Evolutionary conservation across 768 basidiomycete genomes (phyloP).

Genomic region (Russula lepida): DNA sequence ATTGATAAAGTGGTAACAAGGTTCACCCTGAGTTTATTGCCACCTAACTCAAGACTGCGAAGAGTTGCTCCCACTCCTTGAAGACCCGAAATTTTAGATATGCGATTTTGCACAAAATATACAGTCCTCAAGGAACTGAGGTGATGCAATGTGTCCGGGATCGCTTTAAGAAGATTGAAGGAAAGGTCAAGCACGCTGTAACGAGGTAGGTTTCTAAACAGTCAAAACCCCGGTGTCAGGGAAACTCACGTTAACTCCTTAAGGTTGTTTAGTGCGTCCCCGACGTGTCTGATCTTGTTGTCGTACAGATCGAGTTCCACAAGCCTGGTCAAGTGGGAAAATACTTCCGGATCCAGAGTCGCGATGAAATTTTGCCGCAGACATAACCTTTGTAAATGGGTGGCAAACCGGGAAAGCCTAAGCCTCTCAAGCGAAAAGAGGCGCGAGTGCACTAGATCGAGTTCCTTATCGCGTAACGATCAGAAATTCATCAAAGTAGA

Average conservation of each 20-base stretch:
- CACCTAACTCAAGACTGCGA: slow-evolving; percentile 84
- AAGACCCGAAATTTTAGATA: slow-evolving; percentile 67
- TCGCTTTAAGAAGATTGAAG: slow-evolving; percentile 77
- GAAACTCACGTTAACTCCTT: slow-evolving; percentile 47
- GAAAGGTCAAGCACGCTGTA: slow-evolving; percentile 81
- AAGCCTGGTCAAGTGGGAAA: slow-evolving; percentile 54
- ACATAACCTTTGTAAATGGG: slow-evolving; percentile 62
- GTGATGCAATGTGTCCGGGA: slow-evolving; percentile 54
- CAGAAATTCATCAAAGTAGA: neutral
- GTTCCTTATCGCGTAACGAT: slow-evolving; percentile 46
- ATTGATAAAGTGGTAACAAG: neutral
- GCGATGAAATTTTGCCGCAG: slow-evolving; percentile 81
- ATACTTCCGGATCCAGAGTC: slow-evolving; percentile 61
- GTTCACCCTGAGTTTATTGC: slow-evolving; percentile 82
- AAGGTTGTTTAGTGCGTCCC: slow-evolving; percentile 52
- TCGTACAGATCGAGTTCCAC: slow-evolving; percentile 95
- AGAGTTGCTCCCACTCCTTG: slow-evolving; percentile 46
- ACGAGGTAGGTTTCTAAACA: neutral
- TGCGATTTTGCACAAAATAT: slow-evolving; percentile 96
- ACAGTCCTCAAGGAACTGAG: slow-evolving; percentile 62
- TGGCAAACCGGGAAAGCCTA: slow-evolving; percentile 65
- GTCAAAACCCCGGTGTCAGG: neutral
- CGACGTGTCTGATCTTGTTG: slow-evolving; percentile 78
- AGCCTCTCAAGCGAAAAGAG: slow-evolving; percentile 60
- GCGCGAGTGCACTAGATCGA: slow-evolving; percentile 77